These are phyloP conservation scores for Pleurotus ostreatus DNA, from an alignment of 768 basidiomycete species.

Conservation along the genomic window DNA sequence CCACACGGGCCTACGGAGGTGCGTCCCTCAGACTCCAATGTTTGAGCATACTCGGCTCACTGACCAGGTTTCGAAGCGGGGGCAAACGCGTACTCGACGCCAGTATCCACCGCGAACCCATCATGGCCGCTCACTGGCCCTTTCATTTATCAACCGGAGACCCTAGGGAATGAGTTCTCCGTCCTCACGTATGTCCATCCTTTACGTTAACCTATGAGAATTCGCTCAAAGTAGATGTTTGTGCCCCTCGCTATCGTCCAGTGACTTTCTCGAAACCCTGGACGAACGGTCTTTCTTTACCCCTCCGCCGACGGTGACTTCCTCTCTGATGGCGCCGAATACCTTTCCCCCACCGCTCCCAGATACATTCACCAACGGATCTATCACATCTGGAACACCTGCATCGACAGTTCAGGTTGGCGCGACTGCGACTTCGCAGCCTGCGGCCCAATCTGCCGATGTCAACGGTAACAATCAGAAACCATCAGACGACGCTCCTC, in stretches of 20 bases:
- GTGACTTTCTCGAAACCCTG: slow-evolving; percentile 85
- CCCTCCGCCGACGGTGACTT: slow-evolving; percentile 41
- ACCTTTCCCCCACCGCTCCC: too few species aligned
- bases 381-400: slow-evolving; percentile 8
- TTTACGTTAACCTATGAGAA: neutral
- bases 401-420: slow-evolving; percentile 6
- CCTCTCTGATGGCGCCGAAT: too few species aligned
- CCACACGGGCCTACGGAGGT: slow-evolving; percentile 42
- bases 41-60: neutral
- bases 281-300: slow-evolving; percentile 82
- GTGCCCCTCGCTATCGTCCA: slow-evolving; percentile 22
- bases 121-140: slow-evolving; percentile 12
- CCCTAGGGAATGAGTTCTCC: slow-evolving; percentile 77
- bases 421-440: neutral
- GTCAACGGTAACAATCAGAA: slow-evolving; percentile 12
- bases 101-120: neutral
- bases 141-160: slow-evolving; percentile 69
- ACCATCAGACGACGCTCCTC: slow-evolving; percentile 35
- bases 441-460: slow-evolving; percentile 10
- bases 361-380: slow-evolving; percentile 2
- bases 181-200: slow-evolving; percentile 62
- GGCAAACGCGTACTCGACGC: slow-evolving; percentile 13
- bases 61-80: slow-evolving; percentile 21
- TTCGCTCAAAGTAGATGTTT: neutral
- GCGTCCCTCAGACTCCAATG: slow-evolving; percentile 14